These are phyloP conservation scores for Cyclostephanos tholiformis DNA, from an alignment of 108 stramenopile species.

Conservation along the genomic window DNA sequence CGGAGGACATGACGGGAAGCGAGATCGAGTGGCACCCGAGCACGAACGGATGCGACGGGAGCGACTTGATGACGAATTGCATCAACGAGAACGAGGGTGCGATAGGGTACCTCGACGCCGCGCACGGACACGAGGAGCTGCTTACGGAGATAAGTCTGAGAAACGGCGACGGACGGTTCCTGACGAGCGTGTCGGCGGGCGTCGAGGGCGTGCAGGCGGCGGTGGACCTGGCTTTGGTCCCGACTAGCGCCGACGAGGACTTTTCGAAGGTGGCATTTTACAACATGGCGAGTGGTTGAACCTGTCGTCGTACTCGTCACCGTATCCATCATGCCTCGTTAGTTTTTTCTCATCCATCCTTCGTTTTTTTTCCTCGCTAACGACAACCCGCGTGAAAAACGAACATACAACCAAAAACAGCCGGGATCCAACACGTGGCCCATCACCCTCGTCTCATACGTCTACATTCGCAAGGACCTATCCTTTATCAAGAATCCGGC, in stretches of 20 bases:
- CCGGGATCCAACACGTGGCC: conserved; percentile 75
- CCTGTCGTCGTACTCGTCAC: too few species aligned
- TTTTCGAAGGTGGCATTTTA: conserved; percentile 56
- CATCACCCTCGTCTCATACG: conserved; percentile 78
- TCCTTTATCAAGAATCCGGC: conserved; percentile 28
- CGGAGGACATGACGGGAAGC: conserved; percentile 47
- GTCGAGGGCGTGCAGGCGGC: conserved; percentile 64
- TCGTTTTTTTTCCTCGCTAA: conserved; percentile 2
- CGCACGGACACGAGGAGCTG: conserved; percentile 75
- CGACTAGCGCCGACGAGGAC: conserved; percentile 54
- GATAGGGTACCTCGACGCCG: conserved; percentile 86
- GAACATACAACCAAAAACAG: conserved; percentile 16
- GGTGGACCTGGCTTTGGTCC: conserved; percentile 45
- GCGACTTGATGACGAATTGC: conserved; percentile 69
- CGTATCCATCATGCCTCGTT: too few species aligned
- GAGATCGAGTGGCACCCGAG: conserved; percentile 61
- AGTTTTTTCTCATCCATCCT: neutral
- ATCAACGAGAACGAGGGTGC: conserved; percentile 60
- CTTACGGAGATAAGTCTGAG: conserved; percentile 68
- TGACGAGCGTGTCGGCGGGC: conserved; percentile 59
- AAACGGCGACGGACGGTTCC: conserved; percentile 66
- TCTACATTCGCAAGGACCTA: conserved; percentile 75
- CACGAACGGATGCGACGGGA: conserved; percentile 69
- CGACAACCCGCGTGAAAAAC: neutral
- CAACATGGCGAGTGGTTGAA: conserved; percentile 43